phyloP scores from a whole-genome alignment of 2,329 filamentous ascomycete genomes.

The Trematosphaeria pertusa region DNA sequence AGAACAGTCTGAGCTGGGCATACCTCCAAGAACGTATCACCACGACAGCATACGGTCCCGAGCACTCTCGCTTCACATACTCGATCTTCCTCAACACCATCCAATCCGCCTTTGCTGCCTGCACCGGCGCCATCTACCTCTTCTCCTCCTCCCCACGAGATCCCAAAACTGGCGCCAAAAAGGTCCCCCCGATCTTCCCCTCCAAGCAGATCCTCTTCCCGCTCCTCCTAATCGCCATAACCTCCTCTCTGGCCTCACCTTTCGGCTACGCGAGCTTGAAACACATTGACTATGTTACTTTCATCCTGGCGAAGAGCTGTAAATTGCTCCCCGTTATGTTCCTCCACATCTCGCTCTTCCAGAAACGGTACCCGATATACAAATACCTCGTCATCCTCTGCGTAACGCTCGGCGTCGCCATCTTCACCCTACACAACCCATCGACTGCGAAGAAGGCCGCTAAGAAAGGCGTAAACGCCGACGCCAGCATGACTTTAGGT shows the following conservation, averaged over 20 bases:
- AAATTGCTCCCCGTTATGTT: slow-evolving; percentile 99
- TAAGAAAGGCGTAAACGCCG: slow-evolving; percentile 63
- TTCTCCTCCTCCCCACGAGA: slow-evolving; percentile 65
- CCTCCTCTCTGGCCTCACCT: slow-evolving; percentile 86
- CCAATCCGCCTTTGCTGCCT: slow-evolving; percentile 86
- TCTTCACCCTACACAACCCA: slow-evolving; percentile 88
- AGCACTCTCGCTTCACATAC: slow-evolving; percentile 77
- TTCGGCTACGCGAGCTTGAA: slow-evolving; percentile 92
- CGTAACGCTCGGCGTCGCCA: slow-evolving; percentile 89
- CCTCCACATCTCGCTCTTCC: slow-evolving; percentile 90
- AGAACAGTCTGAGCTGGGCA: slow-evolving; percentile 83
- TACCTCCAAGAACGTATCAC: slow-evolving; percentile 97
- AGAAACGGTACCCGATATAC: slow-evolving; percentile 87
- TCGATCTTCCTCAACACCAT: slow-evolving; percentile 96
- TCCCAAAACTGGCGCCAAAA: slow-evolving; percentile 35
- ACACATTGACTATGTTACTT: slow-evolving; percentile 98
- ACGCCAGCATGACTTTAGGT: slow-evolving; percentile 73
- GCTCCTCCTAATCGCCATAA: slow-evolving; percentile 83
- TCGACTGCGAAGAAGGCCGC: slow-evolving; percentile 46
- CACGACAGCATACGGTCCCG: slow-evolving; percentile 81
- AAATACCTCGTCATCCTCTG: slow-evolving; percentile 94
- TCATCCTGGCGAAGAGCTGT: slow-evolving; percentile 96
- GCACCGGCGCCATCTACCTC: slow-evolving; percentile 84
- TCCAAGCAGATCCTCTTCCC: slow-evolving; percentile 75
- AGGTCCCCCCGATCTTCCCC: slow-evolving; percentile 73